Percentiles rank a stretch among this genome's conserved stretches.
These are phyloP conservation scores for Emiliania huxleyi DNA, from an alignment of 78 protist genomes.

Conservation along the genomic window DNA sequence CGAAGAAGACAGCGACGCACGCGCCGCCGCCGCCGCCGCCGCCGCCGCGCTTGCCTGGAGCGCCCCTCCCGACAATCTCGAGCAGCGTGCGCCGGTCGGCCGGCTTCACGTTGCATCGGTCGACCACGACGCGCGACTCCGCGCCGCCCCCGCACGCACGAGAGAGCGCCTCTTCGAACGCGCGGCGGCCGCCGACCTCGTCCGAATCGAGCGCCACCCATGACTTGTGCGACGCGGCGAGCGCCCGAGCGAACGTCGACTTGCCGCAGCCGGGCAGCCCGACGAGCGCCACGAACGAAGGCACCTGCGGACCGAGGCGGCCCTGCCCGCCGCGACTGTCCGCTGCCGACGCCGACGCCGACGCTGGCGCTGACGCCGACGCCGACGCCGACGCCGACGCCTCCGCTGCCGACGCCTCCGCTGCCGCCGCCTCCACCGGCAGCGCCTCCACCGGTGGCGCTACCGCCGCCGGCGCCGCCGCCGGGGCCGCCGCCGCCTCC, in stretches of 20 bases:
- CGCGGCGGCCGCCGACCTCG: background rate
- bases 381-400: background rate
- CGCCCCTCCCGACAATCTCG: background rate
- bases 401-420: background rate
- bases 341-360: background rate
- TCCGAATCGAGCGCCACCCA: background rate
- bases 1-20: background rate
- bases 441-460: no score
- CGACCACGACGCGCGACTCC: background rate
- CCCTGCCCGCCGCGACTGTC: background rate
- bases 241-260: background rate
- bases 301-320: no score
- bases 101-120: background rate
- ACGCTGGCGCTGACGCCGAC: background rate
- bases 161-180: background rate
- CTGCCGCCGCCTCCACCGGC: background rate
- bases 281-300: background rate
- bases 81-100: background rate
- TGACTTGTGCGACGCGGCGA: background rate
- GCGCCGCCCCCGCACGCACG: no score
- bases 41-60: background rate
- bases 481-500: no score
- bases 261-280: slow-evolving; percentile 30
- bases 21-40: no score
- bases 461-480: no score